Base-by-base conservation (phyloP, 2,329 filamentous ascomycete genomes). In the Myriosclerotinia duriaeana region DNA sequence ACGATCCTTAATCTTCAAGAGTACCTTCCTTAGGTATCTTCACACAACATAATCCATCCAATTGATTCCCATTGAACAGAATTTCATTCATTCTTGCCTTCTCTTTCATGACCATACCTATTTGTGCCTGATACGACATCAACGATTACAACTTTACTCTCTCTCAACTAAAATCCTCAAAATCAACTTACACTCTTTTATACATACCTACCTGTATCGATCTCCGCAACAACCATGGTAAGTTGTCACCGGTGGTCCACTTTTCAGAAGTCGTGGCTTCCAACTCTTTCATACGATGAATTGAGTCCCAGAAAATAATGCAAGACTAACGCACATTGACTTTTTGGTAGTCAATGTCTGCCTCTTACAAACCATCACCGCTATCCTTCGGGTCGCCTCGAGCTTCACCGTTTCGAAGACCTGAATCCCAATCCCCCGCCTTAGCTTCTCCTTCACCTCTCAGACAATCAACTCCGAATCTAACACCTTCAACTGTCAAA, bases 331-430 rank as follows among this genome's bases (percentile, higher is more conserved):
- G 60, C 30, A 62, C n/a, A 36, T 36, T 53, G 50, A 38, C 30
- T 30, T 46, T 34, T 30, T 54, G 34, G 26, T 64, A 70, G 69
- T 69, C 66, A 56, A 75, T 74, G 71, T 68, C 72, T 62, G 76
- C 81, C 60, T 80, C 85, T 66, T 91, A 89, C 78, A 91, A 90
- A 77, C 88, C 88, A 17, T 91, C 89, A 34, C 88, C 88, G 65
- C 79, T 91, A 68, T 88, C 88, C 68, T 91, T 89, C 78, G 87
- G 87, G 71, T 89, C 89, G 72, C 87, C 89, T 72, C 86, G 90
- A 76, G 84, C 80, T 74, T 89, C 87, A 61, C 87, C 87, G 15
- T 89, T 89, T 75, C 83, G 86, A 67, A 79, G 86, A 71, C 81
- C 85, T 64, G 85, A 86, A 71, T 87, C 86, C 14, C 40, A 56